These are phyloP conservation scores for Pythium angustatum DNA, from an alignment of 352 stramenopile genomes.

Conservation along the genomic window DNA sequence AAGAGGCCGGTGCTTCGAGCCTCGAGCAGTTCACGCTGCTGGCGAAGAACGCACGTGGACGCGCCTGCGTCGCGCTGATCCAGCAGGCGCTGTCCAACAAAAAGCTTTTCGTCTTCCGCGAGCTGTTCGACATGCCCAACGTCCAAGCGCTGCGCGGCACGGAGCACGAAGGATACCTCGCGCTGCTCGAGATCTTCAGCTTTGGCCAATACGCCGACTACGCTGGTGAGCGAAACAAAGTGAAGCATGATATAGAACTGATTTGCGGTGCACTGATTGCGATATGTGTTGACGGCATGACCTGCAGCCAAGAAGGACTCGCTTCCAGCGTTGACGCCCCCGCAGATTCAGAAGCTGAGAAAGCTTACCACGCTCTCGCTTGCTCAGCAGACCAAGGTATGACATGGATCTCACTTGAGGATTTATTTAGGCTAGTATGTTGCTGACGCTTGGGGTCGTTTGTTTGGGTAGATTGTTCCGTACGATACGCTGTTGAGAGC, in stretches of 20 bases:
- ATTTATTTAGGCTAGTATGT: neutral
- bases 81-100: slow-evolving; percentile 92
- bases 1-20: slow-evolving; percentile 60
- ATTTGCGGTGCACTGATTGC: neutral
- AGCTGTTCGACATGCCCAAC: slow-evolving; percentile 91
- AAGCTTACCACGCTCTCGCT: slow-evolving; percentile 90
- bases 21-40: slow-evolving; percentile 94
- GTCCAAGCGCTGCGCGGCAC: slow-evolving; percentile 79
- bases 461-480: slow-evolving; percentile 57
- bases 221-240: slow-evolving; percentile 49
- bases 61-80: slow-evolving; percentile 91
- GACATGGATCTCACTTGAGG: neutral
- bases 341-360: slow-evolving; percentile 82
- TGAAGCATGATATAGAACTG: neutral
- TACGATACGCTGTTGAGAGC: slow-evolving; percentile 81
- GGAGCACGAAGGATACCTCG: slow-evolving; percentile 76
- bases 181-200: slow-evolving; percentile 89
- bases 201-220: slow-evolving; percentile 90
- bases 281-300: neutral
- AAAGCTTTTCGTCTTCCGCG: slow-evolving; percentile 93
- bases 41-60: slow-evolving; percentile 87
- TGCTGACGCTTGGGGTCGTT: no score
- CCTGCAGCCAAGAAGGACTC: slow-evolving; percentile 52
- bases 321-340: slow-evolving; percentile 64
- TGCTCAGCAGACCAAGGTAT: slow-evolving; percentile 79